These are phyloP conservation scores for Paramecium primaurelia DNA, from an alignment of 73 alveolate genomes.

Conservation along the genomic window DNA sequence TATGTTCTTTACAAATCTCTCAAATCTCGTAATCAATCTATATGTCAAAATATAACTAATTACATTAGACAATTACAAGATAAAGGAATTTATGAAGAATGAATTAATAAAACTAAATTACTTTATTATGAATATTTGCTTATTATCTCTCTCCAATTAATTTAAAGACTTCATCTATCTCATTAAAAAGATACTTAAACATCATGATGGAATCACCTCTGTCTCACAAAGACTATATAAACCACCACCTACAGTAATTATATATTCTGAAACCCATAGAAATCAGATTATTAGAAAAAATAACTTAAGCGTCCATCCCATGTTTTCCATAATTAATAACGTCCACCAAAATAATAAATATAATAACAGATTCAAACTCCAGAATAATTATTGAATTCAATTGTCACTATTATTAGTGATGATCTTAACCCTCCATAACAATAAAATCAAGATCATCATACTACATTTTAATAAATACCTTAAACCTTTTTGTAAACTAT, in stretches of 20 bases:
- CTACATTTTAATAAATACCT: background rate
- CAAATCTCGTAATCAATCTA: background rate
- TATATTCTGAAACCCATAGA: background rate
- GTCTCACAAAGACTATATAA: background rate
- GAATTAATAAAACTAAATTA: background rate
- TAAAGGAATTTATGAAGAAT: background rate
- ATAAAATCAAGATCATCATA: background rate
- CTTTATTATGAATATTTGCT: conserved; percentile 5
- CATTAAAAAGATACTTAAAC: background rate
- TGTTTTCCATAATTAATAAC: background rate
- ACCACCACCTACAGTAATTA: background rate
- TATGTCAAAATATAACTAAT: background rate
- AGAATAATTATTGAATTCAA: background rate
- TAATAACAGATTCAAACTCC: background rate
- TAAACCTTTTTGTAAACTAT: background rate
- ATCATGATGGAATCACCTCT: background rate
- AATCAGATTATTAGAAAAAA: background rate
- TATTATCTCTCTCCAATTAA: background rate
- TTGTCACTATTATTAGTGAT: background rate
- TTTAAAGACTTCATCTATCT: background rate
- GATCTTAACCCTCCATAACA: background rate
- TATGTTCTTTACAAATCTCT: background rate
- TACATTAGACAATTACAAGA: background rate
- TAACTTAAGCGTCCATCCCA: background rate
- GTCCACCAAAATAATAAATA: background rate